These are phyloP conservation scores for Chalaropsis thielavioides DNA, from an alignment of 2,329 filamentous ascomycete species.

Conservation along the genomic window DNA sequence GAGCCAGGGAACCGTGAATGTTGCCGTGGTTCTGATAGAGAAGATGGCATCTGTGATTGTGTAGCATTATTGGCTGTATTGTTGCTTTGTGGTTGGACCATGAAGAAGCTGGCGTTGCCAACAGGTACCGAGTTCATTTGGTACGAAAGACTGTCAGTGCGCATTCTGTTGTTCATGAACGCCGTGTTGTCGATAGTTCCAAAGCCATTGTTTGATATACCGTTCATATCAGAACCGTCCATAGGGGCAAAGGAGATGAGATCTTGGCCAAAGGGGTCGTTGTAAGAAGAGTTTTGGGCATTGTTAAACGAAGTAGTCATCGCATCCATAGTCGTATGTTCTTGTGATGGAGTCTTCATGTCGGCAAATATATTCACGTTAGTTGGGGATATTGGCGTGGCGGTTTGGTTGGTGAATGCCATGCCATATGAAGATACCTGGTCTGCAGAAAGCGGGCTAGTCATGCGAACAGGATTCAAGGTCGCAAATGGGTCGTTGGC, in stretches of 20 bases:
- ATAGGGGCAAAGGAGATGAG: constrained; percentile 8
- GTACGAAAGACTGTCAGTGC: constrained; percentile 3
- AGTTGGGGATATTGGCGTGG: not conserved
- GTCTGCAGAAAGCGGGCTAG: constrained; percentile 5
- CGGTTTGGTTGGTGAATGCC: not conserved
- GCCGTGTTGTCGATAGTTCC: not conserved
- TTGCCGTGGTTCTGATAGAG: constrained; percentile 6
- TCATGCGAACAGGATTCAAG: constrained; percentile 8
- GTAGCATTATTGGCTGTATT: not conserved
- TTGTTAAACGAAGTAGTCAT: not conserved
- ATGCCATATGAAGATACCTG: constrained; percentile 7
- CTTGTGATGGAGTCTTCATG: not conserved
- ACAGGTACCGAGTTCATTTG: constrained; percentile 1
- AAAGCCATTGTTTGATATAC: not conserved
- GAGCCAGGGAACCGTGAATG: not conserved
- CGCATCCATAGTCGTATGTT: not conserved
- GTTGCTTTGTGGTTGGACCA: constrained; percentile 11
- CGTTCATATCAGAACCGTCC: not conserved
- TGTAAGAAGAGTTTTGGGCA: not conserved
- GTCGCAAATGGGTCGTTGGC: constrained; percentile 6
- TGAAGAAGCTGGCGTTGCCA: constrained; percentile 10
- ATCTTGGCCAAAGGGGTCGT: constrained; percentile 6
- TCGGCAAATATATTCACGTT: not conserved
- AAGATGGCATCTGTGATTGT: constrained; percentile 7
- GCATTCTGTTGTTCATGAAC: constrained; percentile 3